phyloP scores from a whole-genome alignment of 345 rosid species.

The Sisymbrium altissimum region DNA sequence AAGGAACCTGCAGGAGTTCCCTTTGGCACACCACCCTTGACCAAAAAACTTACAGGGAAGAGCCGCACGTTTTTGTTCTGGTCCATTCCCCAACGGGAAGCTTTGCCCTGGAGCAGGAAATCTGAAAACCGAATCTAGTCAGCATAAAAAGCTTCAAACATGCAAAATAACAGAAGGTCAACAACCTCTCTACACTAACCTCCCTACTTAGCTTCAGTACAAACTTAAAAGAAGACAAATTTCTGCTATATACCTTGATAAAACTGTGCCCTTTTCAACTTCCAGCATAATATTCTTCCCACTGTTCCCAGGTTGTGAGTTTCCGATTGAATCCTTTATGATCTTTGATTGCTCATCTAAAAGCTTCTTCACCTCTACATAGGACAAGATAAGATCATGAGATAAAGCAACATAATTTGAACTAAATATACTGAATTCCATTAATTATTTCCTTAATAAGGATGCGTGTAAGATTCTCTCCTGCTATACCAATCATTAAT shows the following conservation, averaged over 20 bases:
- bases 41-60: conserved; percentile 60
- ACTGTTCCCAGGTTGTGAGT: conserved; percentile 15
- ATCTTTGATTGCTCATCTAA: conserved; percentile 27
- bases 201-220: conserved; percentile 14
- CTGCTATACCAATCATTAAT: neutral
- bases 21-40: conserved; percentile 85
- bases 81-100: conserved; percentile 35
- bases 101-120: conserved; percentile 42
- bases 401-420: neutral
- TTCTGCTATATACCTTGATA: conserved; percentile 50
- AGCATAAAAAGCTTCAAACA: conserved; percentile 20
- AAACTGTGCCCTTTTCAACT: conserved; percentile 15
- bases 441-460: too few species aligned
- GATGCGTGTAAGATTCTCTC: neutral
- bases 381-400: neutral
- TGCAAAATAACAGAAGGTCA: conserved; percentile 23
- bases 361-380: conserved; percentile 47
- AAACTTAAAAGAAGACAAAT: conserved; percentile 2
- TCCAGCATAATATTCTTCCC: neutral
- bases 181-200: conserved; percentile 14
- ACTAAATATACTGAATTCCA: neutral
- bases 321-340: conserved; percentile 18
- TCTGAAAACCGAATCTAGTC: conserved; percentile 51
- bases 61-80: conserved; percentile 54
- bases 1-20: conserved; percentile 71